phyloP scores from a whole-genome alignment of 2,329 filamentous ascomycete species.

The Colletotrichum sp. region DNA sequence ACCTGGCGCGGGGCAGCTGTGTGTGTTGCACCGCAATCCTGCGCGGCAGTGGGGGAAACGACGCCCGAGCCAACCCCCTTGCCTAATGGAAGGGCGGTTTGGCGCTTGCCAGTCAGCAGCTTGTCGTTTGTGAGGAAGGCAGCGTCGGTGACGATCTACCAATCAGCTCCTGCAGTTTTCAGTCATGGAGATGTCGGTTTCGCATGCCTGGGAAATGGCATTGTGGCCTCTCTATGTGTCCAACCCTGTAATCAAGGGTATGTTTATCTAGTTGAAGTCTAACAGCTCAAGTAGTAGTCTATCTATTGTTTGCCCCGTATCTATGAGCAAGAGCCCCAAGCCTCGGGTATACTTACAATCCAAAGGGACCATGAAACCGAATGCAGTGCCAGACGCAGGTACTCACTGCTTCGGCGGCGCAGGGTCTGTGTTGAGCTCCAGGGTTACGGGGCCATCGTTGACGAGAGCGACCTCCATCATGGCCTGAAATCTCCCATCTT shows the following conservation, averaged over 20 bases:
- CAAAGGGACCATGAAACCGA: background rate
- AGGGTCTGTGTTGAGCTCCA: conserved; percentile 3
- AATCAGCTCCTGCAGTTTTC: background rate
- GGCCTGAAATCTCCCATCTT: conserved; percentile 96
- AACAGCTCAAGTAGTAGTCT: background rate
- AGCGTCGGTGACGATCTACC: background rate
- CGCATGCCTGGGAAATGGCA: background rate
- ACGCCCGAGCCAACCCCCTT: background rate
- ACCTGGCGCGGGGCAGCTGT: background rate
- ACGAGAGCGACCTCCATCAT: conserved; percentile 98
- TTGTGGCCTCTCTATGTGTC: background rate
- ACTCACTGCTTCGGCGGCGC: background rate
- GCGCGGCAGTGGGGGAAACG: background rate
- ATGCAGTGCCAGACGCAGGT: background rate
- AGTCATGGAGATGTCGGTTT: background rate
- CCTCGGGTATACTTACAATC: background rate
- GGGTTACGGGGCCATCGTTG: conserved; percentile 71
- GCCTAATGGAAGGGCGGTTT: background rate
- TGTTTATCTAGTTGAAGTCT: background rate
- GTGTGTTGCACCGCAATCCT: background rate
- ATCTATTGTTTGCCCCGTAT: background rate
- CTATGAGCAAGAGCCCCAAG: background rate
- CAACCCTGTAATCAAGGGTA: background rate
- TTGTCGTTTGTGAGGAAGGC: background rate
- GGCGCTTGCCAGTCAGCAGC: background rate